A percentile compares a stretch with the other conserved stretches of the same genome.
Evolutionary conservation across 371 early-diverging fungal genomes (phyloP).

Genomic region (Apophysomyces sp.): DNA sequence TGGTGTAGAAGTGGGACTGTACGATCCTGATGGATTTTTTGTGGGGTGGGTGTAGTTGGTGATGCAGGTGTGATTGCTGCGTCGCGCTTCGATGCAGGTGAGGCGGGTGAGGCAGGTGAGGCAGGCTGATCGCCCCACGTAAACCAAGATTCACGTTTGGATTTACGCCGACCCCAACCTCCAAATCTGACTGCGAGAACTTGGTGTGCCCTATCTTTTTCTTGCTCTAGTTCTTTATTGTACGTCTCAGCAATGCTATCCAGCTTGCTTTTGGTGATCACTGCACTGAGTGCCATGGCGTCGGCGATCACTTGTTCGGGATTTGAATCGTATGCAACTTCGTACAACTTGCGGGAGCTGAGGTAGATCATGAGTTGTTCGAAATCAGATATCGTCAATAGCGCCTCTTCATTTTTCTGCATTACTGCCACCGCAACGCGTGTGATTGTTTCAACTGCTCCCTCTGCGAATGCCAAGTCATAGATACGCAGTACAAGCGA

Average conservation of each 20-base stretch:
- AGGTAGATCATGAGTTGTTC: conserved; percentile 82
- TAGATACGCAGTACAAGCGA: conserved; percentile 86
- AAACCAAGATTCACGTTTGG: conserved; percentile 33
- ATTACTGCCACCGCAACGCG: conserved; percentile 86
- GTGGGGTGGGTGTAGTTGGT: conserved; percentile 5
- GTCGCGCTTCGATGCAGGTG: background rate
- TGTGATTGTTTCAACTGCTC: conserved; percentile 82
- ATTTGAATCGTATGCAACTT: conserved; percentile 61
- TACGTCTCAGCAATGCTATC: conserved; percentile 71
- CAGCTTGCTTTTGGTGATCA: conserved; percentile 72
- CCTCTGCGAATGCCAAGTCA: conserved; percentile 89
- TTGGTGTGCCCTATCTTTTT: conserved; percentile 55
- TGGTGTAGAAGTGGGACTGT: conserved; percentile 31
- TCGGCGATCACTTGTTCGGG: conserved; percentile 74
- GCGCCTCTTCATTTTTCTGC: conserved; percentile 73
- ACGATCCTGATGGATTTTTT: conserved; percentile 1
- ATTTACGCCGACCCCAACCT: background rate
- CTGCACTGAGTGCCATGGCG: conserved; percentile 66
- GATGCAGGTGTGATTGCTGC: conserved; percentile 4
- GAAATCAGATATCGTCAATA: conserved; percentile 79
- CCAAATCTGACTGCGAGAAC: conserved; percentile 44
- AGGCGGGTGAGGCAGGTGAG: background rate
- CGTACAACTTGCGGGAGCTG: conserved; percentile 77
- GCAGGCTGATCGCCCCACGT: conserved; percentile 13
- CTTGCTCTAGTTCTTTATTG: conserved; percentile 54